Base-by-base conservation (phyloP, 106 monocot genomes). In the Posidonia australis region DNA sequence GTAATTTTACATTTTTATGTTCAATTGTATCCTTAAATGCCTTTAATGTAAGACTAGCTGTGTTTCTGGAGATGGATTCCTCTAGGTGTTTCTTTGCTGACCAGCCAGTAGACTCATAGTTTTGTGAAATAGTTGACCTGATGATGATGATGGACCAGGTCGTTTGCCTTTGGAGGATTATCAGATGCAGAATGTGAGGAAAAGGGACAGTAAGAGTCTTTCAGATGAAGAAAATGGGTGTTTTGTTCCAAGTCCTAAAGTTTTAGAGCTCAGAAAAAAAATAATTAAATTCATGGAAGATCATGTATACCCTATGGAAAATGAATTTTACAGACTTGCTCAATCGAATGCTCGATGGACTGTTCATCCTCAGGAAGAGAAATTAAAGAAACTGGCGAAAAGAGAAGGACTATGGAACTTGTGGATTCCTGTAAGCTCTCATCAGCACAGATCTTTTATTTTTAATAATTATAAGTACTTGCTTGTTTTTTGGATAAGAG, bases 361-460 rank as follows among this genome's bases (percentile, higher is more conserved):
- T 27, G 60, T 98, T 72, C 98, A 98, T 81, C 98, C 98, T 63
- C 77, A 83, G 66, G 98, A 98, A 77, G 91, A 87, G 46, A 83
- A 53, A 22, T 67, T 98, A 32, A 98, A 98, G 77, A 75, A 78
- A 58, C 72, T 91, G 46, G 98, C 98, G 65, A 98, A 85, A 75
- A 67, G 43, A 69, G 82, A 87, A 79, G 98, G 90, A 44, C 69
- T 98, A 46, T 98, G 98, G 98, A 98, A 98, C 70, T 77, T 98
- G 67, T 98, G 70, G 60, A 87, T 98, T 73, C 98, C 98, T 70
- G 98, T 98, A 85, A 63, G 69, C 29, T 36, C 36, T 7, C 5
- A 36, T 36, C 5, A 36, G 5, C 36, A 4, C 7, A 7, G 7
- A 36, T 36, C 7, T 36, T 36, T 36, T 36, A 2, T 36, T 36